Conservation (phyloP, 345 rosid species). For the Toxicodendron radicans region DNA sequence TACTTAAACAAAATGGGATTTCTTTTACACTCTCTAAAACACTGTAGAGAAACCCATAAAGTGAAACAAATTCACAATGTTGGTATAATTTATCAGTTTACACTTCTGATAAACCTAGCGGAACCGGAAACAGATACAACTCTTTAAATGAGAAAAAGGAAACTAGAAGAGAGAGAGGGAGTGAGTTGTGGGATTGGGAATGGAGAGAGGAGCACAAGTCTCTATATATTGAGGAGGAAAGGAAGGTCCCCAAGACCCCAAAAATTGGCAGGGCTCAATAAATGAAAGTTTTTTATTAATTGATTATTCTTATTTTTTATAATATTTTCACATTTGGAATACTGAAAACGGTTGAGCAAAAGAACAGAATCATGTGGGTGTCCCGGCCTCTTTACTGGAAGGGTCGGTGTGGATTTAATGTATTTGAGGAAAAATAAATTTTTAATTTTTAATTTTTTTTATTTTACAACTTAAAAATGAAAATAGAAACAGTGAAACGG, state of each 20-base stretch:
- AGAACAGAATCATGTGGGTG: conserved; percentile 69
- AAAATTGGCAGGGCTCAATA: conserved; percentile 39
- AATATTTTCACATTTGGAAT: conserved; percentile 20
- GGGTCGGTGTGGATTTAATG: conserved; percentile 79
- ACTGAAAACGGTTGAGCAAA: conserved; percentile 39
- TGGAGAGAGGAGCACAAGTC: conserved; percentile 21
- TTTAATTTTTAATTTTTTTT: too few species aligned
- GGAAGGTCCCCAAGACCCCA: conserved; percentile 49
- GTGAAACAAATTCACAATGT: conserved; percentile 35
- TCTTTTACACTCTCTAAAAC: conserved; percentile 14
- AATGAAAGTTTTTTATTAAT: conserved; percentile 27
- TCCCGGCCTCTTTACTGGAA: conserved; percentile 43
- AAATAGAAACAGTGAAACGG: background rate
- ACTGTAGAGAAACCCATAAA: conserved; percentile 11
- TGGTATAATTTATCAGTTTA: conserved; percentile 40
- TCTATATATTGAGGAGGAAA: conserved; percentile 51
- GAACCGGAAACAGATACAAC: conserved; percentile 14
- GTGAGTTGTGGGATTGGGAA: conserved; percentile 30
- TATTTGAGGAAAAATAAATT: conserved; percentile 4
- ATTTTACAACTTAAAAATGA: too few species aligned
- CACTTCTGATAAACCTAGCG: conserved; percentile 40
- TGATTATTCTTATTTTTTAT: background rate
- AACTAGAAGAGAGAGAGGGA: conserved; percentile 15
- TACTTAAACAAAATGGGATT: background rate
- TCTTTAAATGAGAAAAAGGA: conserved; percentile 10